phyloP scores from a whole-genome alignment of 208 protist species.

The Jaenimonas drosophilae region DNA sequence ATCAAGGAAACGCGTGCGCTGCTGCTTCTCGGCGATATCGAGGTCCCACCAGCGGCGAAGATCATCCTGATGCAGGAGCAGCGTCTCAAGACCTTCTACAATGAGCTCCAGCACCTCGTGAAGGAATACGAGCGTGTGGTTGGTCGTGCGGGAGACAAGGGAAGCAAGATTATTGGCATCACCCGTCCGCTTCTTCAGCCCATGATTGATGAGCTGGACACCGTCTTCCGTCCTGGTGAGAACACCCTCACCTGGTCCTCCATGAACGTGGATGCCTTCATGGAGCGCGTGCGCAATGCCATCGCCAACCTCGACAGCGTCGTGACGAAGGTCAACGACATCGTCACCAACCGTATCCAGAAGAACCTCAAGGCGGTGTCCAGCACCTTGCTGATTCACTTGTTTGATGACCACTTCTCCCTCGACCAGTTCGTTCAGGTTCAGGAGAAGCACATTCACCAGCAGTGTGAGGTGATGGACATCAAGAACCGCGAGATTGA shows the following conservation, averaged over 20 bases:
- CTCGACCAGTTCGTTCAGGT: constrained; percentile 90
- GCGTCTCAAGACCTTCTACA: constrained; percentile 93
- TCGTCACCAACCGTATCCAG: constrained; percentile 89
- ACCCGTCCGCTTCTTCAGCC: constrained; percentile 84
- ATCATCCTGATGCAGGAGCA: constrained; percentile 92
- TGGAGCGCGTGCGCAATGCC: constrained; percentile 76
- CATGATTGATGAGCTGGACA: constrained; percentile 88
- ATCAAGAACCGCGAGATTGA: constrained; percentile 93
- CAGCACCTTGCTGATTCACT: constrained; percentile 75
- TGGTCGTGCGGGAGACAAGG: constrained; percentile 19
- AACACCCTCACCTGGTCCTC: constrained; percentile 90
- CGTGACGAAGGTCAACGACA: constrained; percentile 90
- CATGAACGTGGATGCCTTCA: constrained; percentile 94
- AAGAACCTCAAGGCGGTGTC: constrained; percentile 86
- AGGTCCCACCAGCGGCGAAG: constrained; percentile 84
- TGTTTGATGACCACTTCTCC: constrained; percentile 75
- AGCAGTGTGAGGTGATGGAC: constrained; percentile 88
- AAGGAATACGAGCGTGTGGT: constrained; percentile 88
- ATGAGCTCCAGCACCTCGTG: constrained; percentile 89
- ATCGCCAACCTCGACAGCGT: constrained; percentile 63
- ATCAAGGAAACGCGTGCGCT: constrained; percentile 94
- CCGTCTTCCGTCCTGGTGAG: constrained; percentile 79
- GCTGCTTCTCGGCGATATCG: constrained; percentile 88
- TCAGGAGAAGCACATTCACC: constrained; percentile 83
- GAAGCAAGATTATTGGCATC: constrained; percentile 74